Evolutionary conservation across 2,329 filamentous ascomycete genomes (phyloP).

Genomic region (Colletotrichum ledebouriae): DNA sequence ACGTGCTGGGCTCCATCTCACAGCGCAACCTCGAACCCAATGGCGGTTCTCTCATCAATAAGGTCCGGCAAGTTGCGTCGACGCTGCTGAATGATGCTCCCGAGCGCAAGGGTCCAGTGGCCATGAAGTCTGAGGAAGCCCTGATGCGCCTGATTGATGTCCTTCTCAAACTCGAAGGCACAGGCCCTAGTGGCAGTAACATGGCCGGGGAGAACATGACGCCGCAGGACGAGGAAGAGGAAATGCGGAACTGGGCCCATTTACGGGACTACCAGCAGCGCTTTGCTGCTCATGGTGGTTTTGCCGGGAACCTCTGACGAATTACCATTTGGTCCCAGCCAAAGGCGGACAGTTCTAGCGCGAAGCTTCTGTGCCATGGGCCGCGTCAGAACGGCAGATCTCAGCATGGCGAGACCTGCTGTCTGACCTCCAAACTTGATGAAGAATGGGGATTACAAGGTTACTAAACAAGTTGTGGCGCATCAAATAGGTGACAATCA

Average conservation of each 20-base stretch:
- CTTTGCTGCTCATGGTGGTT: slow-evolving; percentile 76
- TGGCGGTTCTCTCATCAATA: slow-evolving; percentile 76
- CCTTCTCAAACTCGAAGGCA: slow-evolving; percentile 79
- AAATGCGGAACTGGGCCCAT: slow-evolving; percentile 83
- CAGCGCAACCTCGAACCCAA: slow-evolving; percentile 88
- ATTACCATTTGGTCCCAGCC: background rate
- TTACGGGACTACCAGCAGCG: slow-evolving; percentile 82
- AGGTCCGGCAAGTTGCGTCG: slow-evolving; percentile 86
- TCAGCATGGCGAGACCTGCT: too few relatives aligned
- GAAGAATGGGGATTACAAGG: too few relatives aligned
- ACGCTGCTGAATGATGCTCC: slow-evolving; percentile 76
- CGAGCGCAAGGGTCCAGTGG: slow-evolving; percentile 65
- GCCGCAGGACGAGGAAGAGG: slow-evolving; percentile 78
- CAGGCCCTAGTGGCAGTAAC: slow-evolving; percentile 54
- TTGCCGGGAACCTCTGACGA: slow-evolving; percentile 49
- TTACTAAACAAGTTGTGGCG: too few relatives aligned
- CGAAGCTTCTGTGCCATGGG: too few relatives aligned
- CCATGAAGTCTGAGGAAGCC: slow-evolving; percentile 75
- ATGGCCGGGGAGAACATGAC: slow-evolving; percentile 56
- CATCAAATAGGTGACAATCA: too few relatives aligned
- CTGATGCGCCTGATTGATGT: slow-evolving; percentile 81
- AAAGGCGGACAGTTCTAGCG: too few relatives aligned
- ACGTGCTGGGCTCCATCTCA: slow-evolving; percentile 81
- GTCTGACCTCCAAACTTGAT: too few relatives aligned
- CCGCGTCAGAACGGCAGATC: too few relatives aligned